A percentile compares a stretch with the other conserved stretches of the same genome.
Evolutionary conservation across 1,284 basidiomycete species (phyloP).

Genomic region (Neonothopanus nambi): DNA sequence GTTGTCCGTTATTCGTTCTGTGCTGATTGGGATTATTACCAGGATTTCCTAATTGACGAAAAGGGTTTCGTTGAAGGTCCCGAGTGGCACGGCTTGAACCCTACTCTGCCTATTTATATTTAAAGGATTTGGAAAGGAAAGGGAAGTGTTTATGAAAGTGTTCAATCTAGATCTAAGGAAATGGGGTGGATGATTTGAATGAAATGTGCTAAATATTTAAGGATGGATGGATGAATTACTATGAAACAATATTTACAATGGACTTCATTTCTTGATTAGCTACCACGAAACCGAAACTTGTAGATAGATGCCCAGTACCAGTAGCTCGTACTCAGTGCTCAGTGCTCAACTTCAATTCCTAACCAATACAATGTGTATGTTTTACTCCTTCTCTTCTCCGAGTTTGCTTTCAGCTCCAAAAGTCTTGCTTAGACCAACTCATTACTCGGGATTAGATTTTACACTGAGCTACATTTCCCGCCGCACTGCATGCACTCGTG

Average conservation of each 20-base stretch:
- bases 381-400: no score
- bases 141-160: no score
- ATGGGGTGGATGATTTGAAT: not conserved
- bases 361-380: no score
- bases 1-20: not conserved
- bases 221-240: not conserved
- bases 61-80: constrained; percentile 68
- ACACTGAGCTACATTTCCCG: constrained; percentile 17
- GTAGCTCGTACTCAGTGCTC: no score
- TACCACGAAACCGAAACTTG: no score
- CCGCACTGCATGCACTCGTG: constrained; percentile 15
- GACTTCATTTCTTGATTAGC: no score
- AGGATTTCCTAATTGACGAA: constrained; percentile 85
- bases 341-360: no score
- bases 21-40: not conserved
- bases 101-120: constrained; percentile 76
- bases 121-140: constrained; percentile 33
- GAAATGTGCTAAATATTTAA: no score
- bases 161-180: not conserved
- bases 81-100: constrained; percentile 75
- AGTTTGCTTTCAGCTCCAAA: no score
- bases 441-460: constrained; percentile 15
- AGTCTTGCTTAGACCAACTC: no score
- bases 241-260: no score
- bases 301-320: no score